These are phyloP conservation scores for Acacia concinna DNA, from an alignment of 331 rosid genomes.

Conservation along the genomic window DNA sequence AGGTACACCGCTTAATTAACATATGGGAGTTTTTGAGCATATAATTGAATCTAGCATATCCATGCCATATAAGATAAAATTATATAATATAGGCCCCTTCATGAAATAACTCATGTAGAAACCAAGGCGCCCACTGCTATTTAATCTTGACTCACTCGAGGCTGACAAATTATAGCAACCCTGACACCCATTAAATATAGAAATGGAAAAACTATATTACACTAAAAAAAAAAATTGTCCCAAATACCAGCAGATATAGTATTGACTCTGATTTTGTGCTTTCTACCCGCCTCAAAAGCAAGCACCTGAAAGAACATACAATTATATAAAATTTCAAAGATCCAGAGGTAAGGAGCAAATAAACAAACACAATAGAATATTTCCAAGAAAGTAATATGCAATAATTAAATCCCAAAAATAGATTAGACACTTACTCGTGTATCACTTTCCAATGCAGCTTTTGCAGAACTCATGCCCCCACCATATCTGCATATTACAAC, in stretches of 20 bases:
- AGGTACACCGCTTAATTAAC: not conserved
- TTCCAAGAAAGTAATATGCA: not conserved
- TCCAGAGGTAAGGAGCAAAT: not conserved
- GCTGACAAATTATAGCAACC: not conserved
- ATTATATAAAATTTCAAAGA: not conserved
- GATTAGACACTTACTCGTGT: conserved; percentile 46
- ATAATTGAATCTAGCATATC: conserved; percentile 12
- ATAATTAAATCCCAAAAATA: not conserved
- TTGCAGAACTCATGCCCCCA: conserved; percentile 87
- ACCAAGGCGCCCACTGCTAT: conserved; percentile 9
- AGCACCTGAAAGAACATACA: conserved; percentile 53
- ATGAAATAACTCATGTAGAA: not conserved
- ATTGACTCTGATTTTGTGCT: conserved; percentile 70
- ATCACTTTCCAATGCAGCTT: conserved; percentile 79
- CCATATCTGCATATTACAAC: conserved; percentile 50
- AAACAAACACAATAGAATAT: not conserved
- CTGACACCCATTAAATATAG: not conserved
- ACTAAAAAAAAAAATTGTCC: not conserved
- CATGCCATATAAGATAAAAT: conserved; percentile 14
- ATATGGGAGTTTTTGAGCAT: not conserved
- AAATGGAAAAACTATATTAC: not conserved
- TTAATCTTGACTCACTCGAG: not conserved
- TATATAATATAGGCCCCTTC: not conserved
- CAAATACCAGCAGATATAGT: conserved; percentile 75
- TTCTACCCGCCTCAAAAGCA: conserved; percentile 81